These are phyloP conservation scores for Clarireedia sp. DNA, from an alignment of 2,329 filamentous ascomycete genomes.

Conservation along the genomic window DNA sequence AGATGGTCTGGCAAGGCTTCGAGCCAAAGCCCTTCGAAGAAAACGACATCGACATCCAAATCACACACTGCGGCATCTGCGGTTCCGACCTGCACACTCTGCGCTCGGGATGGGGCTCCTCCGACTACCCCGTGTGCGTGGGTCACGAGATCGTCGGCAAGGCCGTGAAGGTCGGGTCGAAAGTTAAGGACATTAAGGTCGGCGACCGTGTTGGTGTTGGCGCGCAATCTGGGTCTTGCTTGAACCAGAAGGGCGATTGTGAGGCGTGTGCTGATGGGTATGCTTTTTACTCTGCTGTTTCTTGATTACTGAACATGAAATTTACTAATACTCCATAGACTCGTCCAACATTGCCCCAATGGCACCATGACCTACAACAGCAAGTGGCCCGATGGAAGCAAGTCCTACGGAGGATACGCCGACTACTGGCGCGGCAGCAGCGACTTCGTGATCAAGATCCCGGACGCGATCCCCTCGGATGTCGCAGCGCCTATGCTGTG, in stretches of 20 bases:
- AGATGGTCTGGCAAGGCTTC: slow-evolving; percentile 30
- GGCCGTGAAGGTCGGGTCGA: slow-evolving; percentile 45
- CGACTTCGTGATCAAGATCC: slow-evolving; percentile 54
- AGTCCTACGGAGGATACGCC: slow-evolving; percentile 46
- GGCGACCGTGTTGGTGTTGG: slow-evolving; percentile 46
- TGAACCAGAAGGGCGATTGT: slow-evolving; percentile 32
- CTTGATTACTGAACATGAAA: neutral
- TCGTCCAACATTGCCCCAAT: neutral
- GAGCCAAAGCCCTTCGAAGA: slow-evolving; percentile 39
- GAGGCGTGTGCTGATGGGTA: slow-evolving; percentile 38
- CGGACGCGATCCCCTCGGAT: slow-evolving; percentile 42
- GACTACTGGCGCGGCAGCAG: slow-evolving; percentile 43
- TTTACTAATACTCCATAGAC: neutral
- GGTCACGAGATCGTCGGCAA: slow-evolving; percentile 44
- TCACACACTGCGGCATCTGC: slow-evolving; percentile 43
- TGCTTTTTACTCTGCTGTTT: slow-evolving; percentile 23
- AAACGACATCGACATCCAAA: slow-evolving; percentile 39
- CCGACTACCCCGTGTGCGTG: slow-evolving; percentile 32
- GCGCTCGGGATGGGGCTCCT: slow-evolving; percentile 24
- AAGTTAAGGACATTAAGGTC: slow-evolving; percentile 47
- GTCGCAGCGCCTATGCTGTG: slow-evolving; percentile 64
- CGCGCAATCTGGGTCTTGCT: slow-evolving; percentile 41
- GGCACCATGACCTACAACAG: slow-evolving; percentile 38
- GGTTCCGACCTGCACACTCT: slow-evolving; percentile 30
- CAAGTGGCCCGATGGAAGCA: slow-evolving; percentile 26